phyloP scores from a whole-genome alignment of 257 asterid species.

The Coffea canephora region DNA sequence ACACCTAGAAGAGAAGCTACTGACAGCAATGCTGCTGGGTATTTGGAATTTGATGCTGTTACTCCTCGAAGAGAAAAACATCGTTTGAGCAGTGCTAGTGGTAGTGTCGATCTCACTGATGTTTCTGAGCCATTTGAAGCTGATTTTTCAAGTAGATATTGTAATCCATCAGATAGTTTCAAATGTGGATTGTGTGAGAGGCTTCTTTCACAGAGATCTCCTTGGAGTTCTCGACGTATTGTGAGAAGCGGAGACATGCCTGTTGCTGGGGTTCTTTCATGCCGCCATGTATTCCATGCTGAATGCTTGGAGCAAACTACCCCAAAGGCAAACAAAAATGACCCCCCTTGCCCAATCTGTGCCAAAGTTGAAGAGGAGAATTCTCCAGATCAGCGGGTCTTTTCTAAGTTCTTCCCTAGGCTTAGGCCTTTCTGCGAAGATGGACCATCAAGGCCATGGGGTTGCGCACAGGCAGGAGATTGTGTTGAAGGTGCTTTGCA shows the following conservation, averaged over 20 bases:
- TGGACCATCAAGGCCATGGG: constrained; percentile 73
- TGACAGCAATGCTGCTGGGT: constrained; percentile 24
- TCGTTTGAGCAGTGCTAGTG: constrained; percentile 68
- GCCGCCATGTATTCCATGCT: constrained; percentile 90
- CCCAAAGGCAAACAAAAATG: constrained; percentile 69
- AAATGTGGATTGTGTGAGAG: constrained; percentile 85
- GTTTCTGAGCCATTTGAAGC: constrained; percentile 51
- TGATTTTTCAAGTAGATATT: constrained; percentile 35
- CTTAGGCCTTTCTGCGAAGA: constrained; percentile 65
- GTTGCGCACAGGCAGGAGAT: constrained; percentile 78
- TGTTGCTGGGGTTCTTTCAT: constrained; percentile 83
- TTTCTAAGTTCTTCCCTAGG: constrained; percentile 67
- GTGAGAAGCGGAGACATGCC: constrained; percentile 93
- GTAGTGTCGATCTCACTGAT: constrained; percentile 67
- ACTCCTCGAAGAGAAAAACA: constrained; percentile 60
- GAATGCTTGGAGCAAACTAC: constrained; percentile 94
- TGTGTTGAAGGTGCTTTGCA: constrained; percentile 87
- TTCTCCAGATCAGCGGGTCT: constrained; percentile 54
- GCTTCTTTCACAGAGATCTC: constrained; percentile 82
- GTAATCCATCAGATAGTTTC: constrained; percentile 53
- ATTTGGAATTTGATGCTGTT: constrained; percentile 38
- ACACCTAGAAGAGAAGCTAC: constrained; percentile 39
- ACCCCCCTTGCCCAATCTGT: constrained; percentile 94
- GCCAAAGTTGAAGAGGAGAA: constrained; percentile 57
- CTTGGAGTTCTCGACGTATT: constrained; percentile 88